Percentiles rank a stretch among this genome's conserved stretches.
phyloP scores from a whole-genome alignment of 2,329 filamentous ascomycete genomes.

The Penicillium sp. region DNA sequence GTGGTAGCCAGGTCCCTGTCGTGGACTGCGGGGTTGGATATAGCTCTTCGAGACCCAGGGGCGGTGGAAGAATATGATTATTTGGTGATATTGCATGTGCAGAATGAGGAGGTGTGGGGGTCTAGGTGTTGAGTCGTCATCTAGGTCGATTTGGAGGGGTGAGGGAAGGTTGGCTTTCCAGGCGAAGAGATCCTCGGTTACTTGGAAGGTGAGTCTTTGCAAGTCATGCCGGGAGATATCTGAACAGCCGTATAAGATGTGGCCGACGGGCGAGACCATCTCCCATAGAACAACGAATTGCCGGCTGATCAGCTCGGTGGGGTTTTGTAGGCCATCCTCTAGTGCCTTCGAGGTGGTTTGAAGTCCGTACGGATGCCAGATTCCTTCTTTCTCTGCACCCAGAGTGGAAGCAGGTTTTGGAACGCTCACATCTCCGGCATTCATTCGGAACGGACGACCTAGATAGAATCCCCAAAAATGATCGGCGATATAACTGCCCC shows the following conservation, averaged over 20 bases:
- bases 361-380: constrained; percentile 40
- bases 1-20: constrained; percentile 49
- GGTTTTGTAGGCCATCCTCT: constrained; percentile 32
- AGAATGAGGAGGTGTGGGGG: constrained; percentile 49
- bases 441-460: constrained; percentile 49
- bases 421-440: constrained; percentile 47
- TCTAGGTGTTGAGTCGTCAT: constrained; percentile 38
- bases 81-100: constrained; percentile 51
- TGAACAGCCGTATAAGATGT: constrained; percentile 48
- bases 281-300: constrained; percentile 50
- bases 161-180: constrained; percentile 49
- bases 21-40: constrained; percentile 46
- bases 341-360: constrained; percentile 22
- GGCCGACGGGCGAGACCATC: constrained; percentile 48
- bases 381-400: constrained; percentile 31
- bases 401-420: constrained; percentile 40
- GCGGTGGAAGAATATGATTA: constrained; percentile 50
- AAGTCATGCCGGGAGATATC: constrained; percentile 44
- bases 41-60: constrained; percentile 51
- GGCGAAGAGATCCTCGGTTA: constrained; percentile 44
- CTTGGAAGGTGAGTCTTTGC: constrained; percentile 40
- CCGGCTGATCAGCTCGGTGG: constrained; percentile 41
- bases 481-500: constrained; percentile 50
- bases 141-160: constrained; percentile 41
- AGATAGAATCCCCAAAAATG: constrained; percentile 51